A percentile compares a stretch with the other conserved stretches of the same genome.
Conservation (phyloP, 768 basidiomycete genomes). For the Naganishia vishniacii region DNA sequence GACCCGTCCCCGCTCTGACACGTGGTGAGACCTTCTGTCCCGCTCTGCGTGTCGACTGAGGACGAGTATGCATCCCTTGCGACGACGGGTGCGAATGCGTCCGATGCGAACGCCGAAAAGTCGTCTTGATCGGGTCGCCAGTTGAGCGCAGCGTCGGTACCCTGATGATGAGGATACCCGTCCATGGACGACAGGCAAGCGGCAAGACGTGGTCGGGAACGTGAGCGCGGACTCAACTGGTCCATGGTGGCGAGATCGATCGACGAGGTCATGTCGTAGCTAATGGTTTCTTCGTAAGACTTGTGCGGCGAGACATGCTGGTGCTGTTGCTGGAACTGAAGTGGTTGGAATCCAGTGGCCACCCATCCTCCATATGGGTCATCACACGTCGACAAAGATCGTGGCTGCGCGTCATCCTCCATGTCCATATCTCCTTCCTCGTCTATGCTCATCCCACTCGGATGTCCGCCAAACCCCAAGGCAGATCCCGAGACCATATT, state of each 20-base stretch:
- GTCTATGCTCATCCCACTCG: conserved; percentile 2
- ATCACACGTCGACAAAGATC: background rate
- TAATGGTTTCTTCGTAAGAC: background rate
- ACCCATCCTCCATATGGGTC: background rate
- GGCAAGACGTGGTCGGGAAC: conserved; percentile 7
- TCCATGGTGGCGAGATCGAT: background rate
- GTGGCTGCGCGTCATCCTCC: background rate
- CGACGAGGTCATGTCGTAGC: conserved; percentile 13
- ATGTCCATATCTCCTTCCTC: conserved; percentile 19
- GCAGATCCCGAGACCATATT: background rate
- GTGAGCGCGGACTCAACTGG: conserved; percentile 3
- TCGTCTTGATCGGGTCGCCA: conserved; percentile 9
- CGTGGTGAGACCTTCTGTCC: background rate
- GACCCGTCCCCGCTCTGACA: background rate
- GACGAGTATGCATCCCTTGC: conserved; percentile 1
- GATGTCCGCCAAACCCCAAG: background rate
- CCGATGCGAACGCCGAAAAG: conserved; percentile 13
- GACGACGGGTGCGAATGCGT: conserved; percentile 18
- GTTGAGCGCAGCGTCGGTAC: no score
- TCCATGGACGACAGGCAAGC: no score
- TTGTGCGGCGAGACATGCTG: background rate
- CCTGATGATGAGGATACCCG: no score
- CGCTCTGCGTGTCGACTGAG: background rate
- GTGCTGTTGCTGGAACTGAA: background rate
- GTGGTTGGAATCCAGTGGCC: conserved; percentile 8